Evolutionary conservation across 83 land plant genomes (phyloP), one percentile per base, ranked within the genome.

Genomic region (Larix sibirica): DNA sequence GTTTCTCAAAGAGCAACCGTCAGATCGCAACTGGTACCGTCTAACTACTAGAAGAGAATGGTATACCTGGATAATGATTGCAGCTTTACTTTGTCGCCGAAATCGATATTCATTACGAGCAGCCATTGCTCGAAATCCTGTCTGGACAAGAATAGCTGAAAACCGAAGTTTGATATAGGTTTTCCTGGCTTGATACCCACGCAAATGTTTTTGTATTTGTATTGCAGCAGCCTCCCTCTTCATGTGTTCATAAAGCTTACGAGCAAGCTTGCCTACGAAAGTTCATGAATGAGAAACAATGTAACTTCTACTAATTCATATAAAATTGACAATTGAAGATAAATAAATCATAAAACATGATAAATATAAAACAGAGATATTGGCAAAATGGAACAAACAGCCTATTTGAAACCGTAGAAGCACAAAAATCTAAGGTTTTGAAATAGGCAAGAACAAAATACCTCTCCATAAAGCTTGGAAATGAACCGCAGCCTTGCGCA

Each of bases 401-500:
- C 28, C 12, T 36, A 65, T 47, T 33, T n/a, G 26, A 78, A 24
- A 10, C 56, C 64, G n/a, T 50, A 26, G 64, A 16, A 21, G 38
- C 36, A 16, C 21, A 59, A 54, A 40, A 3, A 75, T 58, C 33
- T n/a, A 33, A 13, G 78, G 62, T 4, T 44, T n/a, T 21, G 73
- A 36, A 31, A 59, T 17, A 54, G 56, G 17, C 42, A 26, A 77
- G 18, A 65, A 26, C 80, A 79, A 58, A 47, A 36, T 77, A 96
- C 98, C 96, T 96, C 98, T 88, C 96, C 98, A 94, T 18, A 83
- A 86, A 38, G 92, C 89, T 81, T 96, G 97, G 69, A 94, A 61
- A 78, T 79, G 83, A 59, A 94, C 86, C 21, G 91, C 83, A 82
- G 98, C 90, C 75, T 84, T 88, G 13, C 92, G 86, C 79, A 92